Evolutionary conservation across 306 rosid genomes (phyloP).

Genomic region (Dicorynia guianensis): DNA sequence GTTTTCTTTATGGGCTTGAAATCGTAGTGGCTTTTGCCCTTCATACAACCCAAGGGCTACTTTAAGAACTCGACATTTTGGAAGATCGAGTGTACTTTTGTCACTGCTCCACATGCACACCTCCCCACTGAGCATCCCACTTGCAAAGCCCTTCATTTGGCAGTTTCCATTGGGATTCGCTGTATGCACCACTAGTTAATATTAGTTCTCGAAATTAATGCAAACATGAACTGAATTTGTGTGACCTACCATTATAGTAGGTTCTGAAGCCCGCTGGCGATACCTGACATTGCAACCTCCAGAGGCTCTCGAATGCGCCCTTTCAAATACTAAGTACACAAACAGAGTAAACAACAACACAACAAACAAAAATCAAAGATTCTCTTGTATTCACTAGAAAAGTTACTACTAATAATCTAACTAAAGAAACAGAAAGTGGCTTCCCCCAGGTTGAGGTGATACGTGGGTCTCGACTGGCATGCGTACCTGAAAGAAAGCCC

Average conservation of each 20-base stretch:
- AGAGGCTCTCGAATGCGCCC: background rate
- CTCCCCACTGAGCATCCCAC: slow-evolving; percentile 13
- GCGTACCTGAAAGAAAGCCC: background rate
- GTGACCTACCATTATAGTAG: background rate
- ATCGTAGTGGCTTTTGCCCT: slow-evolving; percentile 37
- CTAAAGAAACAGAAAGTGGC: background rate
- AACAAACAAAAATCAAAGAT: background rate
- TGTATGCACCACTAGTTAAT: background rate
- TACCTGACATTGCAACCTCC: background rate
- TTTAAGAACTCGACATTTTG: slow-evolving; percentile 27
- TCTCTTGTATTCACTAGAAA: background rate
- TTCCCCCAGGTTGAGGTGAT: background rate
- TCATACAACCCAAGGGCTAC: slow-evolving; percentile 43
- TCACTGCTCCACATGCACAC: slow-evolving; percentile 46
- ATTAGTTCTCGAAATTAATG: background rate
- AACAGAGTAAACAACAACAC: background rate
- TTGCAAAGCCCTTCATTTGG: slow-evolving; percentile 13
- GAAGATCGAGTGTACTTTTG: slow-evolving; percentile 28
- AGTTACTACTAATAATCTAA: background rate
- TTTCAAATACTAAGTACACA: background rate
- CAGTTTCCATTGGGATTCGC: slow-evolving; percentile 19
- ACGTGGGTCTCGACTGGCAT: background rate
- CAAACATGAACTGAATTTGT: background rate
- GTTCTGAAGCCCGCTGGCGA: slow-evolving; percentile 4
- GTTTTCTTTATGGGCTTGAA: slow-evolving; percentile 4